Evolutionary conservation across 2,329 filamentous ascomycete species (phyloP).

Genomic region (Blumeria hordei): DNA sequence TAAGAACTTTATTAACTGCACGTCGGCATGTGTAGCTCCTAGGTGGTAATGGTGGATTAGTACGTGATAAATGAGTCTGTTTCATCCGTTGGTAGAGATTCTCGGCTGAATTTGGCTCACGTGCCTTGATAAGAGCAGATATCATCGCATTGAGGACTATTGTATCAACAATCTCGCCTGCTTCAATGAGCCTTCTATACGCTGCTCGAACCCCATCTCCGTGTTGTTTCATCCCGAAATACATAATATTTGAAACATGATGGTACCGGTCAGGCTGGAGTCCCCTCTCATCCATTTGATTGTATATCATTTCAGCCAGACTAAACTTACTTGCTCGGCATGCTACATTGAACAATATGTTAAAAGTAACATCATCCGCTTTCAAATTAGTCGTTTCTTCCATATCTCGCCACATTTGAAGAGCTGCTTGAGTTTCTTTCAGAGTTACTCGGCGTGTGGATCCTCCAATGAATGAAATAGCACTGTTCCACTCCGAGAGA

Average conservation of each 20-base stretch:
- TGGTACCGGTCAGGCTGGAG: slow-evolving; percentile 55
- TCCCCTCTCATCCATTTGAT: slow-evolving; percentile 51
- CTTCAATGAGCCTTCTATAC: slow-evolving; percentile 62
- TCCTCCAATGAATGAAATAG: slow-evolving; percentile 54
- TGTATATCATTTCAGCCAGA: slow-evolving; percentile 63
- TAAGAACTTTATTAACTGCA: slow-evolving; percentile 26
- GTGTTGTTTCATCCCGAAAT: slow-evolving; percentile 52
- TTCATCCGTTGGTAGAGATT: slow-evolving; percentile 74
- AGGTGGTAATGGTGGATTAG: slow-evolving; percentile 13
- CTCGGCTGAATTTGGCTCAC: slow-evolving; percentile 54
- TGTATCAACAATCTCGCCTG: slow-evolving; percentile 73
- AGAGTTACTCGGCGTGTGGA: slow-evolving; percentile 36
- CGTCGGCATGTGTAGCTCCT: slow-evolving; percentile 15
- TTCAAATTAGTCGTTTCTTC: slow-evolving; percentile 42
- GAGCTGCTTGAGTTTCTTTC: slow-evolving; percentile 38
- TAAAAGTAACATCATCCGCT: slow-evolving; percentile 65
- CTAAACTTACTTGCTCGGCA: slow-evolving; percentile 64
- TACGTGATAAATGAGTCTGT: slow-evolving; percentile 10
- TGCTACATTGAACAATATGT: slow-evolving; percentile 73
- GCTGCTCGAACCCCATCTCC: slow-evolving; percentile 48
- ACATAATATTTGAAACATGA: slow-evolving; percentile 61
- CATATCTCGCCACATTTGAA: slow-evolving; percentile 77
- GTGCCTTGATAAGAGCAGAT: slow-evolving; percentile 47
- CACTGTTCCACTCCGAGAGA: slow-evolving; percentile 56
- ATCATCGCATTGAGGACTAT: slow-evolving; percentile 73